These are phyloP conservation scores for Rhododendron henanense DNA, from an alignment of 148 eudicot genomes.

Conservation along the genomic window DNA sequence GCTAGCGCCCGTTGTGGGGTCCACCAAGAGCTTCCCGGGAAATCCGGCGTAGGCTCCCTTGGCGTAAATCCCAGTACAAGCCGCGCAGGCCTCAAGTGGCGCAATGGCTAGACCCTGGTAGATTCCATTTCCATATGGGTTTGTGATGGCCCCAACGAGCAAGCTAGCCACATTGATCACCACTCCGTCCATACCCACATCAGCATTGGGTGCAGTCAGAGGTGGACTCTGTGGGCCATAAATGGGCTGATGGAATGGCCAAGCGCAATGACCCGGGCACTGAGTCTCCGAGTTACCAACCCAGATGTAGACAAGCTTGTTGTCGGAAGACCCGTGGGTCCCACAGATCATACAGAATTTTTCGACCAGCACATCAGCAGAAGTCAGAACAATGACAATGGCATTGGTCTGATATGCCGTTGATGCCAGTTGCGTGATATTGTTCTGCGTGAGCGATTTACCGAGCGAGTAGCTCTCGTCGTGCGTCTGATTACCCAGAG, in stretches of 20 bases:
- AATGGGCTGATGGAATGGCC: slow-evolving; percentile 41
- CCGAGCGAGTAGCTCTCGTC: slow-evolving; percentile 30
- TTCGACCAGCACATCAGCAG: slow-evolving; percentile 31
- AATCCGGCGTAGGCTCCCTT: slow-evolving; percentile 38
- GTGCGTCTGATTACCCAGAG: slow-evolving; percentile 21
- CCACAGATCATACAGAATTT: slow-evolving; percentile 34
- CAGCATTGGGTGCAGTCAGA: slow-evolving; percentile 29
- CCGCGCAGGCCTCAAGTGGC: slow-evolving; percentile 34
- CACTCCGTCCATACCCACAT: slow-evolving; percentile 37
- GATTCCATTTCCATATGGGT: slow-evolving; percentile 41
- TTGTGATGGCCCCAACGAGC: slow-evolving; percentile 25
- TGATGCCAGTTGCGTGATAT: slow-evolving; percentile 22
- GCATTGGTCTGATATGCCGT: slow-evolving; percentile 16
- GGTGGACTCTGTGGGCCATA: slow-evolving; percentile 38
- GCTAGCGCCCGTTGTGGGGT: slow-evolving; percentile 20
- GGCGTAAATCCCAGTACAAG: slow-evolving; percentile 35
- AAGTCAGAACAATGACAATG: slow-evolving; percentile 33
- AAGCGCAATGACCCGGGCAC: slow-evolving; percentile 18
- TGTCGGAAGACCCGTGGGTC: slow-evolving; percentile 24
- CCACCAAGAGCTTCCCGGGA: slow-evolving; percentile 34
- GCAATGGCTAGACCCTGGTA: slow-evolving; percentile 36
- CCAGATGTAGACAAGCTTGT: slow-evolving; percentile 30
- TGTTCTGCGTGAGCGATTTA: slow-evolving; percentile 24
- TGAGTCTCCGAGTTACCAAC: slow-evolving; percentile 36
- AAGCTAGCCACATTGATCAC: slow-evolving; percentile 33